phyloP scores from a whole-genome alignment of 2,329 filamentous ascomycete species.

The Pseudogymnoascus pannorum region DNA sequence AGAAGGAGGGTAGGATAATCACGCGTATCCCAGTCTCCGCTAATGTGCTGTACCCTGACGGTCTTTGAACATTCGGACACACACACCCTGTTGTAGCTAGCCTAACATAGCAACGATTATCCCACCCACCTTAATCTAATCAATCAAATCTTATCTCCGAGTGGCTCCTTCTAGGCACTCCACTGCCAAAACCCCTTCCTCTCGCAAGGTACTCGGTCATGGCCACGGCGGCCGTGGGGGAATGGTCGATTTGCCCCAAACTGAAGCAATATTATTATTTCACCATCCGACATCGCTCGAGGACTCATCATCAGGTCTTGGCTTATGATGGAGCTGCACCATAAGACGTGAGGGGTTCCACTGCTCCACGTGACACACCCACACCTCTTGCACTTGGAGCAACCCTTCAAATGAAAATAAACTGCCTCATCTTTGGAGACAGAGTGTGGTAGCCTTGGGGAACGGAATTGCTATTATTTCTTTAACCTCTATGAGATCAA shows the following conservation, averaged over 20 bases:
- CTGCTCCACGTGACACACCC: not conserved
- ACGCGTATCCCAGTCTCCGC: not conserved
- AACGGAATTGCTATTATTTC: not conserved
- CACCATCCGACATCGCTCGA: not conserved
- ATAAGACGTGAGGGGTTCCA: not conserved
- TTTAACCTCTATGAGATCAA: not conserved
- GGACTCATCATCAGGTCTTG: not conserved
- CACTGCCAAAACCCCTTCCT: not conserved
- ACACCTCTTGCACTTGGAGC: not conserved
- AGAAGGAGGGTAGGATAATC: not conserved
- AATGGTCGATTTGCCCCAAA: not conserved
- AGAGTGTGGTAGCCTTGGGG: not conserved
- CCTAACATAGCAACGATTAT: slow-evolving; percentile 7
- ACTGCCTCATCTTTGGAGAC: not conserved
- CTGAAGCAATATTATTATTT: not conserved
- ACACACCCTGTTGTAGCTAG: not conserved
- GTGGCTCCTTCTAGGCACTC: not conserved
- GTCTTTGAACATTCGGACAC: no score
- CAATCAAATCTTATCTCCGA: slow-evolving; percentile 5
- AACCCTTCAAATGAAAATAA: slow-evolving; percentile 1
- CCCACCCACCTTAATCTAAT: slow-evolving; percentile 1
- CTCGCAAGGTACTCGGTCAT: no score
- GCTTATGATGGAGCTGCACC: not conserved
- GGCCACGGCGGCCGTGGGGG: no score
- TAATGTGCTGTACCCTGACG: not conserved